Evolutionary conservation across 2,329 filamentous ascomycete genomes (phyloP).

Genomic region (Aphanoascus verrucosus): DNA sequence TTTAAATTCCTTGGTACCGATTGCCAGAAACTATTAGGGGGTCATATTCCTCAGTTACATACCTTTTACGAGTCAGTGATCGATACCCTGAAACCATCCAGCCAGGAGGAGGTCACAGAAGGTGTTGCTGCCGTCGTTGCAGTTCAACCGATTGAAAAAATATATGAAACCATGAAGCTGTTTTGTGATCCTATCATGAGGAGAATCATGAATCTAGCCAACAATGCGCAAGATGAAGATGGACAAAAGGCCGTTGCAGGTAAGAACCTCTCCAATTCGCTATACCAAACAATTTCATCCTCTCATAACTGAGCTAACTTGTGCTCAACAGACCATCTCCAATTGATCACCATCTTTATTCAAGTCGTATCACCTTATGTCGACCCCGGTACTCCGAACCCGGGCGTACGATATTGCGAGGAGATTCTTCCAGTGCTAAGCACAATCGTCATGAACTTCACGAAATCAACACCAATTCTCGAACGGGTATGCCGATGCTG

Average conservation of each 20-base stretch:
- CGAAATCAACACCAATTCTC: constrained; percentile 74
- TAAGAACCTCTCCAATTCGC: constrained; percentile 29
- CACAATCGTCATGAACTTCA: constrained; percentile 78
- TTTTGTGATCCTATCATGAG: constrained; percentile 87
- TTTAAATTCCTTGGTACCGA: constrained; percentile 97
- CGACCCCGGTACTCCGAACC: constrained; percentile 62
- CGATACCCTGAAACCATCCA: constrained; percentile 70
- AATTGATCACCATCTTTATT: constrained; percentile 83
- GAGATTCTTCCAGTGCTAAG: constrained; percentile 83
- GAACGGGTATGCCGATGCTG: constrained; percentile 91
- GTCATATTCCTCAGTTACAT: constrained; percentile 76
- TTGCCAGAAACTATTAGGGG: constrained; percentile 75
- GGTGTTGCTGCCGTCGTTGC: constrained; percentile 87
- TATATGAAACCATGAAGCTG: constrained; percentile 76
- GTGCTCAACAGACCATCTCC: constrained; percentile 59
- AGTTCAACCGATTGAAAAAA: constrained; percentile 67
- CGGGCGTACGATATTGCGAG: constrained; percentile 90
- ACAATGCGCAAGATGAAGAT: constrained; percentile 70
- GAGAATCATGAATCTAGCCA: constrained; percentile 75
- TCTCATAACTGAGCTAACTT: constrained; percentile 10
- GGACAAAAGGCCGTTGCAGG: constrained; percentile 77
- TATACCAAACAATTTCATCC: neutral
- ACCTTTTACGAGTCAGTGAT: constrained; percentile 84
- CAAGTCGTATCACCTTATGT: constrained; percentile 67
- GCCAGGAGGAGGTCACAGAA: constrained; percentile 93